Percentiles rank a stretch among this genome's conserved stretches.
Conservation (phyloP, 805 yeast genomes). For the Starmerella lactis-condensi region DNA sequence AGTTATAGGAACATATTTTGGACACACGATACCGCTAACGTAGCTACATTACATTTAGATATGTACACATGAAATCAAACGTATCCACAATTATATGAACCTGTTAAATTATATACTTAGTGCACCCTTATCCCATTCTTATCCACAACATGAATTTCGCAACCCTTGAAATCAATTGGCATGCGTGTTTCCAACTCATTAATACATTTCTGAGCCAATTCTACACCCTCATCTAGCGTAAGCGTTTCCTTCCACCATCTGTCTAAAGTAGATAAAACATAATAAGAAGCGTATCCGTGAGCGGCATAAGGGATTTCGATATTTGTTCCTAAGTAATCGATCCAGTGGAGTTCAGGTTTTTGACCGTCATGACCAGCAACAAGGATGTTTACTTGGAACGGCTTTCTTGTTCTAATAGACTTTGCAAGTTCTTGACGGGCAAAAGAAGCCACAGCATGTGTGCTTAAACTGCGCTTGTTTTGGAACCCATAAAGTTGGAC, state of each 20-base stretch:
- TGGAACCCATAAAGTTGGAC: constrained; percentile 74
- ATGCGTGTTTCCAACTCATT: constrained; percentile 64
- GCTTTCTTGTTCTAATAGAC: constrained; percentile 80
- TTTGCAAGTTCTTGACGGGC: constrained; percentile 76
- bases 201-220: constrained; percentile 52
- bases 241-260: constrained; percentile 70
- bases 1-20: too few relatives aligned
- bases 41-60: too few relatives aligned
- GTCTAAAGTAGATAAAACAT: constrained; percentile 75
- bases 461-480: constrained; percentile 61
- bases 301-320: constrained; percentile 90
- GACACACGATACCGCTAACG: too few relatives aligned
- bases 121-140: constrained; percentile 33
- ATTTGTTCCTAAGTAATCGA: constrained; percentile 84
- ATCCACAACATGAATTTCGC: constrained; percentile 46
- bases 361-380: constrained; percentile 63
- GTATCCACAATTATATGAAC: too few relatives aligned
- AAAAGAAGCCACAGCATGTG: constrained; percentile 73
- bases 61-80: too few relatives aligned
- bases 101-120: not conserved
- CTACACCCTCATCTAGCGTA: constrained; percentile 58
- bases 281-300: constrained; percentile 96
- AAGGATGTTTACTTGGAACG: constrained; percentile 83
- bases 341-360: constrained; percentile 60
- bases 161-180: constrained; percentile 91